Base-by-base conservation (phyloP, 805 yeast genomes). In the Candida dajiaensis region DNA sequence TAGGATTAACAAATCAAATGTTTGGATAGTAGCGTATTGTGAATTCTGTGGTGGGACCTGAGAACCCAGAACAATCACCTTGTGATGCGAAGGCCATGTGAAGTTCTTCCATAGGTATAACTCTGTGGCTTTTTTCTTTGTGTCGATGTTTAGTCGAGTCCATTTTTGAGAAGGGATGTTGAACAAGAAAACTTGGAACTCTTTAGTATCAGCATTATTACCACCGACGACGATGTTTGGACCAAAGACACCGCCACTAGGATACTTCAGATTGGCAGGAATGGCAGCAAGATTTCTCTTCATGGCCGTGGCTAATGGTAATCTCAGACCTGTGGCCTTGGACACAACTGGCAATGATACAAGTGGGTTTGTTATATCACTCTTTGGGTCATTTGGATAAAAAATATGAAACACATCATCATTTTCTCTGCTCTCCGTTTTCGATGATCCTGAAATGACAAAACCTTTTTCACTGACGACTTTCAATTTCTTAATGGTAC, bases 11-110 rank as follows among this genome's bases (percentile, higher is more conserved):
- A 66, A 47, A 45, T 69, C 73, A 47, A 71, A 71, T 38, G 62
- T 47, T 70, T 77, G 72, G 59, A 80, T 62, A 2, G 69, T 60
- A 7, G 66, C 62, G 41, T 46, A 46, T n/a, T 50, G 51, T 15
- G 61, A 62, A 35, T 59, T 59, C 20, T 50, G 48, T 1, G 58
- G 57, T 10, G 49, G 26, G 1, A 38, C 26, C 6, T 52, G 46
- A 9, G 71, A 62, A 1, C 94, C 94, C 31, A 85, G 55, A 25
- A 83, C 62, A 1, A 83, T 66, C 1, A 83, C 80, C 59, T 80
- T 81, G 57, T 85, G 92, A 62, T 85, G 95, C 1, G 90, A 82
- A 28, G 74, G 75, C 95, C 95, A 85, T 1, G 80, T 80, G 63
- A 76, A 81, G 0, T 85, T 79, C 50, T 79, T 81, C 78, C 86